These are phyloP conservation scores for Graphilbum ipis-grandicollis DNA, from an alignment of 2,329 filamentous ascomycete genomes.

Conservation along the genomic window DNA sequence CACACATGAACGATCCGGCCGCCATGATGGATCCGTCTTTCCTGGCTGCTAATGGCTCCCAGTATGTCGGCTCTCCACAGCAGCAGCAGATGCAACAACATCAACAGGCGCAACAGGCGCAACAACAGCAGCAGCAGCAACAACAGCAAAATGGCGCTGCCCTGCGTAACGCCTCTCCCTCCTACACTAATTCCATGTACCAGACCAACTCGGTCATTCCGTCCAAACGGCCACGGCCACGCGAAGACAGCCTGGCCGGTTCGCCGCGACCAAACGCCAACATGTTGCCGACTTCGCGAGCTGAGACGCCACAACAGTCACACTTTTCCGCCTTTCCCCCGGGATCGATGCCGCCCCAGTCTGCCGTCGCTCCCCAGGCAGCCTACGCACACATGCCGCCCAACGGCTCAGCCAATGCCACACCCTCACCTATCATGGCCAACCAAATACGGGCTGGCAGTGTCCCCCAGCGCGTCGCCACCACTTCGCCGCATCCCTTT, in stretches of 20 bases:
- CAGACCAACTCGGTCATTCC: slow-evolving; percentile 76
- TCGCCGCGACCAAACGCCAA: slow-evolving; percentile 55
- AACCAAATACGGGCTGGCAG: slow-evolving; percentile 58
- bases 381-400: slow-evolving; percentile 67
- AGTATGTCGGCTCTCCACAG: slow-evolving; percentile 30
- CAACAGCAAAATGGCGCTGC: slow-evolving; percentile 54
- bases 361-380: slow-evolving; percentile 18
- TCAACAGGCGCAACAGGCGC: slow-evolving; percentile 5
- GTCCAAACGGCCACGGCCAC: slow-evolving; percentile 68
- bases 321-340: slow-evolving; percentile 55
- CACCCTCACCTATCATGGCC: slow-evolving; percentile 82
- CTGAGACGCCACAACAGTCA: slow-evolving; percentile 76
- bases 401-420: slow-evolving; percentile 62
- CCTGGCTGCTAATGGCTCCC: slow-evolving; percentile 23
- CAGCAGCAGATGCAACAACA: slow-evolving; percentile 1
- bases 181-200: slow-evolving; percentile 62
- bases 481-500: slow-evolving; percentile 82
- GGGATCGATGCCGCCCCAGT: slow-evolving; percentile 41
- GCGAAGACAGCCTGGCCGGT: slow-evolving; percentile 69
- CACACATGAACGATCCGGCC: slow-evolving; percentile 46
- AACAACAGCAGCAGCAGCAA: slow-evolving; percentile 4
- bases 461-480: slow-evolving; percentile 68
- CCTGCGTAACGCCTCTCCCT: slow-evolving; percentile 68
- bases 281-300: slow-evolving; percentile 66
- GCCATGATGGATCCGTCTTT: slow-evolving; percentile 42